Evolutionary conservation across 768 basidiomycete genomes (phyloP), one percentile per base, ranked within the genome.

Genomic region (Lactarius akahatsu): DNA sequence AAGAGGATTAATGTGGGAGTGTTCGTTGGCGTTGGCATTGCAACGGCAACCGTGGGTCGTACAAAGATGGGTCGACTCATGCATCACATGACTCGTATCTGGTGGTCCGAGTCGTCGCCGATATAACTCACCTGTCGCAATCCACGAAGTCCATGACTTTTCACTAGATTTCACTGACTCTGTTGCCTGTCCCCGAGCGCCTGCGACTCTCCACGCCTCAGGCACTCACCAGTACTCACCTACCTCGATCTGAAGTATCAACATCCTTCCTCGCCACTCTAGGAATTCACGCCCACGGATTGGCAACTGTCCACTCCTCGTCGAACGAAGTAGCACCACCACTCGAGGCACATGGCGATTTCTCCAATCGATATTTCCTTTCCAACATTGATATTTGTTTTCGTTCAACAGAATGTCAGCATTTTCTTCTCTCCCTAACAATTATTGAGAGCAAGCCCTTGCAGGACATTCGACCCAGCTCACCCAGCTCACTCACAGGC

Each of bases 1-100:
- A 36, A 90, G 78, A 16, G 84, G 85, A 72, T 59, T 54, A 92
- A 75, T 34, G 9, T 34, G 1, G 81, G 3, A 81, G 81, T 0
- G 79, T 76, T 47, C 79, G 34, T 34, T 34, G 34, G 26, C 26
- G 26, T 28, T n/a, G n/a, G 28, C 28, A 3, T 30, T 30, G 28
- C 28, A 3, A 28, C 28, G 28, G 28, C 28, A 28, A 28, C n/a
- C 28, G 28, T 28, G 28, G 28, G 28, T 28, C 28, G 28, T 28
- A 28, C 28, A 28, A 28, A 1, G 28, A 2, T 28, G 2, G 2
- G 28, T 28, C 28, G 28, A 28, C 28, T 28, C 32, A 32, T 32
- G 28, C 28, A 28, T 28, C 28, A 28, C 28, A 28, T 28, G 28
- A 28, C 28, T 28, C 28, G 28, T n/a, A n/a, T n/a, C n/a, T n/a